These are phyloP conservation scores for Vachellia pachyceras DNA, from an alignment of 306 rosid genomes.

Conservation along the genomic window DNA sequence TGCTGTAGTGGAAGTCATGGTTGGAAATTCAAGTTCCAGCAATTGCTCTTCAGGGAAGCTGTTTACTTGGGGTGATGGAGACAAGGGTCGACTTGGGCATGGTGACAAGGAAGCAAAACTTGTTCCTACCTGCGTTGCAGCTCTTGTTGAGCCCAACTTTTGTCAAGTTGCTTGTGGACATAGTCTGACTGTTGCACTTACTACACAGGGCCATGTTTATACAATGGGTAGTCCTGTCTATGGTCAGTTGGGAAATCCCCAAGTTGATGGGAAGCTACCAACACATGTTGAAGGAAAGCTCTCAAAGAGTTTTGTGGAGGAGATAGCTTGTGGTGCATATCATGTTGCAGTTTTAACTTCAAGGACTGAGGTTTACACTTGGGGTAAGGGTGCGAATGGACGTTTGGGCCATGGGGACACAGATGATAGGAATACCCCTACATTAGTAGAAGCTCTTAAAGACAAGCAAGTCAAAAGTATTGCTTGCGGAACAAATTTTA, in stretches of 20 bases:
- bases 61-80: conserved; percentile 99
- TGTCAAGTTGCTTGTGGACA: conserved; percentile 96
- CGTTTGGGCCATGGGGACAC: conserved; percentile 96
- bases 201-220: conserved; percentile 88
- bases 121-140: conserved; percentile 98
- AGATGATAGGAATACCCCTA: conserved; percentile 82
- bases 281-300: conserved; percentile 84
- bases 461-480: conserved; percentile 96
- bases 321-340: conserved; percentile 97
- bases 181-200: conserved; percentile 91
- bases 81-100: conserved; percentile 97
- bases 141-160: conserved; percentile 90
- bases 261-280: conserved; percentile 89
- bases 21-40: conserved; percentile 89
- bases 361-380: conserved; percentile 93
- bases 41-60: conserved; percentile 95
- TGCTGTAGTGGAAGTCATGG: conserved; percentile 99
- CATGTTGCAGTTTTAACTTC: conserved; percentile 96
- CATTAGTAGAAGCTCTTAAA: conserved; percentile 87
- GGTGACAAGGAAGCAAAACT: conserved; percentile 97
- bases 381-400: conserved; percentile 99
- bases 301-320: conserved; percentile 88
- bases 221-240: conserved; percentile 98
- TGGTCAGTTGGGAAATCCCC: conserved; percentile 95
- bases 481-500: conserved; percentile 94